Evolutionary conservation across 164 flowering plant species (phyloP), one percentile per base, ranked within the genome.

Genomic region (Nymphaea thermarum): DNA sequence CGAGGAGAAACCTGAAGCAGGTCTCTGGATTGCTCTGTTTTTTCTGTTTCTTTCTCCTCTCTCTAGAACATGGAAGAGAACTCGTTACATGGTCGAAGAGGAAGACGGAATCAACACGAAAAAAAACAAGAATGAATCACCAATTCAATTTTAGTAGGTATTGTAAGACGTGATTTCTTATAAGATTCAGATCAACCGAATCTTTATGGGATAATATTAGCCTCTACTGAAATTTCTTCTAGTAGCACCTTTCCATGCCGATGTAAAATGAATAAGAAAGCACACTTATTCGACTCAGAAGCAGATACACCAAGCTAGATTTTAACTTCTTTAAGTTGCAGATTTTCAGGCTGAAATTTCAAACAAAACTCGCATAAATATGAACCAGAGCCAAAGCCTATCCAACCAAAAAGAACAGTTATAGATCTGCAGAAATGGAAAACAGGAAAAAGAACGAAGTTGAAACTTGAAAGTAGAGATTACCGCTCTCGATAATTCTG

Each of bases 1-100:
- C 65, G 75, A 55, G 84, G 79, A 2, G 83, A 78, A 10, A 82
- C 80, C 67, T 82, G 86, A 66, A 84, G 84, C 60, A 79, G 57
- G 63, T 77, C 71, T 44, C 74, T 67, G 0, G 80, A 80, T 47
- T 76, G 80, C 3, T 81, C 83, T 36, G 25, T 42, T 55, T 43
- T 67, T 2, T 36, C 43, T 59, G 16, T 57, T n/a, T 5, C 42
- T 15, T 42, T 17, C 12, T 5, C 15, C 12, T 5, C 15, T 14
- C 7, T 11, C 42, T 6, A 10, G 12, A 57, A 11, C 7, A 11
- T 59, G 18, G 14, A 11, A 17, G 6, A 11, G 4, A 8, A 36
- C 57, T 4, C 14, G 51, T 7, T 41, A 61, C 4, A n/a, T n/a
- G 63, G 42, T 36, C 36, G 36, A 25, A 25, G 36, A 25, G 36